Evolutionary conservation across 2,329 filamentous ascomycete genomes (phyloP), one percentile per base, ranked within the genome.

Genomic region (Colletotrichum agaves): DNA sequence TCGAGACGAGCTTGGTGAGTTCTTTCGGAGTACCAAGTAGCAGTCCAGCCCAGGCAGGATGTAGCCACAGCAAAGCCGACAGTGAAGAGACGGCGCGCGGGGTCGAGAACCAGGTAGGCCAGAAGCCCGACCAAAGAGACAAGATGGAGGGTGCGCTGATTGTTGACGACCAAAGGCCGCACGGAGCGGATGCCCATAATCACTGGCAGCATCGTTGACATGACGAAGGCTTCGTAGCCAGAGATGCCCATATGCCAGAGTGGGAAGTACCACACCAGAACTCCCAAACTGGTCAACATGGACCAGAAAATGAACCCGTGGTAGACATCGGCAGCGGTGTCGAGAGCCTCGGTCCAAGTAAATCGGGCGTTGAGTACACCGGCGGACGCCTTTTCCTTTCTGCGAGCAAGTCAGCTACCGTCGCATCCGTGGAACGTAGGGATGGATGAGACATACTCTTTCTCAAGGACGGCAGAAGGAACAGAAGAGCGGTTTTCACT

Each of bases 201-300:
- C 43, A 94, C 84, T 0, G 96, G 96, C 4, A 94, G 92, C 58
- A 95, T 79, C 3, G 93, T 95, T 56, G 87, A 88, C 89, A 98
- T 91, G 75, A 99, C 90, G 72, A 97, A 85, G 47, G 90, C 91
- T 80, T 99, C 96, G 76, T 96, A 99, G 70, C 96, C 96, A 4
- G 95, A 98, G 69, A 99, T 97, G 31, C 96, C 96, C 96, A 99
- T 99, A 78, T 98, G 90, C 96, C 96, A 99, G 11, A 99, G 87
- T 13, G 96, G 96, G 78, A 99, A 99, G 79, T 97, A 99, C 96
- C 96, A 99, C 49, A 99, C 91, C 46, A 93, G 85, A 49, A 99
- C 84, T 27, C 93, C 94, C 59, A 99, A 84, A 69, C 93, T 93
- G 66, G 96, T 99, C 71, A 98, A 83, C 76, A 95, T 92, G 10